Base-by-base conservation (phyloP, 2,329 filamentous ascomycete genomes). In the Trichophyton simii region DNA sequence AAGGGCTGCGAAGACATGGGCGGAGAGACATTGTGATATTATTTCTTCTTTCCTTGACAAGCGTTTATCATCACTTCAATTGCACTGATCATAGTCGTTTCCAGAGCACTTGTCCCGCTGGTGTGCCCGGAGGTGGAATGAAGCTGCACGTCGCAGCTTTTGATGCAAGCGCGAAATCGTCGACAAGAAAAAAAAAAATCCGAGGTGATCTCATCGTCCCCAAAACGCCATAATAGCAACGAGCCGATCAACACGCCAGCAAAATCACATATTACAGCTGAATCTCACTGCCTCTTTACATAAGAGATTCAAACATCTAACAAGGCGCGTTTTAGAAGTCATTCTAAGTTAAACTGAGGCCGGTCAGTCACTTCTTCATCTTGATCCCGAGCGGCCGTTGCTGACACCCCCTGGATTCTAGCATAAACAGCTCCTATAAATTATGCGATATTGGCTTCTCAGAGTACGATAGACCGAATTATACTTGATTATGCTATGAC, bases 1-100 rank as follows among this genome's bases (percentile, higher is more conserved):
- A 62, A 6, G 61, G 63, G 38, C 66, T 46, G 34, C 66, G 52
- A 38, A 59, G 28, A 15, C 28, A 59, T 36, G 65, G 62, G 44
- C 67, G 65, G 42, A 69, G 64, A 63, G 67, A 68, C 70, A 72
- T 72, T n/a, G 59, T 31, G 55, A 25, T 44, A n/a, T 36, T 58
- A 36, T 7, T 18, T 55, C 28, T 13, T 55, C 25, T 52, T 28
- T 28, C 46, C 20, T 52, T 13, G 25, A 52, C 25, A 52, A 13
- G 20, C n/a, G 6, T 5, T 31, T 11, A 22, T 52, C 20, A 52
- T 28, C 8, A 28, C 13, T 52, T 52, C 46, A 52, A 15, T 52
- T 11, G 20, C 20, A 11, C 3, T 52, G 6, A 15, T 31, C 46
- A 52, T 55, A 55, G 11, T 20, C 28, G 7, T 20, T 3, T 18